These are phyloP conservation scores for Boletus speciosus DNA, from an alignment of 768 basidiomycete species.

Conservation along the genomic window DNA sequence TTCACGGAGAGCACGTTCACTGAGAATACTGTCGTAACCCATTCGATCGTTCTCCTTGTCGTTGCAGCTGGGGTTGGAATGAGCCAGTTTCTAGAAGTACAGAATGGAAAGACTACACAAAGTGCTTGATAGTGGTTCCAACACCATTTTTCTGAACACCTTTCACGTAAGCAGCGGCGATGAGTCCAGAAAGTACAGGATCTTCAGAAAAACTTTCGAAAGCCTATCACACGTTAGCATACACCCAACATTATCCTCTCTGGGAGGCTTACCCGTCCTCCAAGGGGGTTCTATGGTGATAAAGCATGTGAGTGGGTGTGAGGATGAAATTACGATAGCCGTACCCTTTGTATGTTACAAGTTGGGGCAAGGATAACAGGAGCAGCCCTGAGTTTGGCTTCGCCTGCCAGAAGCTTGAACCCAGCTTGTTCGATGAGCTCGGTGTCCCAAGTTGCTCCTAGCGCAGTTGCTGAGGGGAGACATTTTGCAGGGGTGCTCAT, in stretches of 20 bases:
- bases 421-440: conserved; percentile 62
- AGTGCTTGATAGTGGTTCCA: conserved; percentile 78
- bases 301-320: not conserved
- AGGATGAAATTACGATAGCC: conserved; percentile 10
- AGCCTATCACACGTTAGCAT: conserved; percentile 38
- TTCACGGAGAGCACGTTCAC: conserved; percentile 52
- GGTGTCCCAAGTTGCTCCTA: conserved; percentile 73
- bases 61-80: conserved; percentile 47
- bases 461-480: conserved; percentile 68
- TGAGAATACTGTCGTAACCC: conserved; percentile 52
- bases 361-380: conserved; percentile 76
- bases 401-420: conserved; percentile 60
- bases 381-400: conserved; percentile 68
- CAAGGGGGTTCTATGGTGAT: conserved; percentile 55
- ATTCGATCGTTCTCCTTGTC: conserved; percentile 80
- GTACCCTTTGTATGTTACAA: conserved; percentile 78
- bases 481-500: conserved; percentile 81
- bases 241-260: not conserved
- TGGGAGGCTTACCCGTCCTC: conserved; percentile 50
- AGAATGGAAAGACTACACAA: conserved; percentile 45
- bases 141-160: conserved; percentile 77
- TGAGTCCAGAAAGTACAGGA: conserved; percentile 65
- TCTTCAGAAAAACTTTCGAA: conserved; percentile 83
- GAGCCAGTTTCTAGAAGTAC: not conserved
- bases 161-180: conserved; percentile 70